Evolutionary conservation across 495 filamentous ascomycete genomes (phyloP), one percentile per base, ranked within the genome.

Genomic region (Penicillium egyptiacum): DNA sequence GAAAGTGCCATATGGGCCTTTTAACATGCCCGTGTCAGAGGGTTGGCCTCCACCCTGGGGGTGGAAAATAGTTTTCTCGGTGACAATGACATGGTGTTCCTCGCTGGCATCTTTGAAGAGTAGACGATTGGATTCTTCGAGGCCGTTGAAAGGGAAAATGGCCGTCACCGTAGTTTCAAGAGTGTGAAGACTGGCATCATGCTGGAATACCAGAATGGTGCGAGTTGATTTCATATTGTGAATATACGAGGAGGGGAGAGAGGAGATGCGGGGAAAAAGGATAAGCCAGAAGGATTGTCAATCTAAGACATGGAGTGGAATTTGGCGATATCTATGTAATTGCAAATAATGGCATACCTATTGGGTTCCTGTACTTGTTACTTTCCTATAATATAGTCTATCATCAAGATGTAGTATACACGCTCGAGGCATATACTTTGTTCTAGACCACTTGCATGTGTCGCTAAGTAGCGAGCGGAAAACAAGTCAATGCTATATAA

Each of bases 31-130:
- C 33, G 70, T 73, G 51, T 88, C 85, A 8, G 77, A 81, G 28
- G 85, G 85, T 61, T 88, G 85, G 33, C 85, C 85, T 40, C 85
- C 85, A 5, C 85, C 85, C 67, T 88, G 84, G 3, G 82, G 78
- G 49, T 87, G 81, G 67, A 88, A 88, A 58, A 87, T 85, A n/a
- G 85, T 88, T 25, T 77, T 37, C 16, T 77, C 71, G 6, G 83
- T 86, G n/a, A 81, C 69, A 39, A 88, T 60, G 33, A 78, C 75
- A 65, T 79, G 69, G 59, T 80, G 70, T 4, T 75, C 66, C 19
- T 80, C 75, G 8, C 45, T 58, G 25, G 66, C 71, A 19, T 72
- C 52, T 61, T 86, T 85, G 70, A 79, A 83, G 4, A 85, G 73
- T 1, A 59, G 58, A 26, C 68, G 74, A 53, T 80, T 76, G 30